A percentile compares a stretch with the other conserved stretches of the same genome.
Evolutionary conservation across 352 stramenopile genomes (phyloP).

Genomic region (Phytophthora chlamydospora): DNA sequence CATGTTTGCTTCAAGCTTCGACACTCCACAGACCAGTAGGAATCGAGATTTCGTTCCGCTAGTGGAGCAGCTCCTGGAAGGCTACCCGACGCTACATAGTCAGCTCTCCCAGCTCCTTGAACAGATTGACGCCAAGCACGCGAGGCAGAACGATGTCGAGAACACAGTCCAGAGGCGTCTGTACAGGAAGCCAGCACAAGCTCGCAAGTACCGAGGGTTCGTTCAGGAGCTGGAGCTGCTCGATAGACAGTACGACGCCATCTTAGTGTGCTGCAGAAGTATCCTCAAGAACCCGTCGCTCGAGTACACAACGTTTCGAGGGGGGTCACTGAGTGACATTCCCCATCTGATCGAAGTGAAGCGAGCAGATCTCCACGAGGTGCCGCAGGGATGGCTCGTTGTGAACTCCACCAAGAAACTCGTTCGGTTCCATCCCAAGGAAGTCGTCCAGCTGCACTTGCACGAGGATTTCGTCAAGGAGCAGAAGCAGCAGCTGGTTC

Average conservation of each 20-base stretch:
- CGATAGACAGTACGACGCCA: slow-evolving; percentile 18
- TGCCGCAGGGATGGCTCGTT: slow-evolving; percentile 48
- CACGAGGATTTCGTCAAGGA: slow-evolving; percentile 39
- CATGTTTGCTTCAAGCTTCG: neutral
- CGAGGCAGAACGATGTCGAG: slow-evolving; percentile 35
- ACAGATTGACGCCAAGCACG: slow-evolving; percentile 28
- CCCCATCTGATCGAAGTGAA: slow-evolving; percentile 40
- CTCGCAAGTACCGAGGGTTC: slow-evolving; percentile 26
- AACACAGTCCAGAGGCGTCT: slow-evolving; percentile 28
- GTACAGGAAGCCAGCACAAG: slow-evolving; percentile 7
- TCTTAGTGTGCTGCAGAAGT: slow-evolving; percentile 18
- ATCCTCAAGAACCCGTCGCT: slow-evolving; percentile 29
- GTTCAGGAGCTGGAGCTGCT: slow-evolving; percentile 27
- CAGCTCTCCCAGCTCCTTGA: slow-evolving; percentile 14
- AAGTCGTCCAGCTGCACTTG: slow-evolving; percentile 44
- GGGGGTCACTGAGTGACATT: slow-evolving; percentile 29
- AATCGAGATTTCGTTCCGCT: neutral
- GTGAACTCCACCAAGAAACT: slow-evolving; percentile 54
- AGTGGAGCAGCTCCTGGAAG: slow-evolving; percentile 20
- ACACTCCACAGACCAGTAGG: neutral
- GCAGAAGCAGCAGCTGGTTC: slow-evolving; percentile 39
- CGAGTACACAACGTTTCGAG: slow-evolving; percentile 35
- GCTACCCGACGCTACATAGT: slow-evolving; percentile 27
- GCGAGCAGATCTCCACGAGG: slow-evolving; percentile 24
- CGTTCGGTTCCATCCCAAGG: slow-evolving; percentile 47